Percentiles rank a stretch among this genome's conserved stretches.
These are phyloP conservation scores for Suhomyces vadensis DNA, from an alignment of 805 yeast genomes.

Conservation along the genomic window DNA sequence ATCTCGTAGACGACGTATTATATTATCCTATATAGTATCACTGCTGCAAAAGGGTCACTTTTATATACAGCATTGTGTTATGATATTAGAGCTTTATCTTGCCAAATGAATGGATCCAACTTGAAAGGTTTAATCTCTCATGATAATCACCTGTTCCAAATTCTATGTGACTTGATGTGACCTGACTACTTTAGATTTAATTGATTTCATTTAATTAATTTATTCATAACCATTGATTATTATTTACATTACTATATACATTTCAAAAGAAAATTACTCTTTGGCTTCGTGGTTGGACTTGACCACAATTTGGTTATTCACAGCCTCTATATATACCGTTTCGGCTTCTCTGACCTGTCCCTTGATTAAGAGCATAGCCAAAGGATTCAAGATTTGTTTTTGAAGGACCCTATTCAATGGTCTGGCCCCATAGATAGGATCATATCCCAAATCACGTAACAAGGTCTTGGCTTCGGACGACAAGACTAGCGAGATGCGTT, in stretches of 20 bases:
- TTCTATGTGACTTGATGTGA: too few species aligned
- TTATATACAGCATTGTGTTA: too few species aligned
- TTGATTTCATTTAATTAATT: too few species aligned
- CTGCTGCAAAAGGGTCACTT: too few species aligned
- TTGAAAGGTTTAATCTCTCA: too few species aligned
- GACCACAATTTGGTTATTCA: slow-evolving; percentile 26
- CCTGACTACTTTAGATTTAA: too few species aligned
- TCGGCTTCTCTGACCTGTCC: slow-evolving; percentile 63
- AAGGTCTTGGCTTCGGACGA: slow-evolving; percentile 68
- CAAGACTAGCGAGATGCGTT: slow-evolving; percentile 64
- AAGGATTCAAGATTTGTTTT: slow-evolving; percentile 79
- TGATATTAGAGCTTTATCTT: too few species aligned
- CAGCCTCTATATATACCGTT: slow-evolving; percentile 28
- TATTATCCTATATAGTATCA: too few species aligned
- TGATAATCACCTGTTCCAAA: too few species aligned
- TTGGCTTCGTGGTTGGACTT: slow-evolving; percentile 39
- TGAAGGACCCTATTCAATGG: slow-evolving; percentile 91
- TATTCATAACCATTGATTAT: neutral
- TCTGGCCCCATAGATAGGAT: slow-evolving; percentile 91
- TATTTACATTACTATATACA: neutral
- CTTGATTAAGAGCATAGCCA: slow-evolving; percentile 75
- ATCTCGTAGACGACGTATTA: neutral
- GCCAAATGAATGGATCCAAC: too few species aligned
- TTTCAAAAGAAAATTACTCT: slow-evolving; percentile 13
- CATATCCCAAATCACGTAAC: slow-evolving; percentile 86